Percentiles rank a stretch among this genome's conserved stretches.
Conservation (phyloP, 805 yeast genomes). For the Yarrowia hollandica region DNA sequence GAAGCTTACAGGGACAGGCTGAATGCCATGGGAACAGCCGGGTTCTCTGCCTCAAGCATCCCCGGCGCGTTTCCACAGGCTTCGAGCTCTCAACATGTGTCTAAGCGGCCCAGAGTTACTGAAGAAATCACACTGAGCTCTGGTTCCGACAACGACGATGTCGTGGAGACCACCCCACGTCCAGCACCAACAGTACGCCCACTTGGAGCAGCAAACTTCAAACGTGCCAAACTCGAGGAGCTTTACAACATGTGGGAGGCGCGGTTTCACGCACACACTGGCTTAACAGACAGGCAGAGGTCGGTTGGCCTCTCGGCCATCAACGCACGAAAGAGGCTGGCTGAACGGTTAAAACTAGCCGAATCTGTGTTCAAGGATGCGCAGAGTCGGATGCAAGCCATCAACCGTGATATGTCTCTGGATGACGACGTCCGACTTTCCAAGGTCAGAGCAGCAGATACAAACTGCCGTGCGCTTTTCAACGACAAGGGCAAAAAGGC, state of each 20-base stretch:
- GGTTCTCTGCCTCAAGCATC: not conserved
- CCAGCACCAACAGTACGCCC: too few species aligned
- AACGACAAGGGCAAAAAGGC: not conserved
- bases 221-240: conserved; percentile 1
- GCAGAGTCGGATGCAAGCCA: not conserved
- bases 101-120: not conserved
- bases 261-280: not conserved
- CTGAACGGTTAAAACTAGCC: not conserved
- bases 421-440: not conserved
- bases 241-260: not conserved
- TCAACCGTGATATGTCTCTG: not conserved
- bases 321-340: not conserved
- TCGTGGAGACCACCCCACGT: conserved; percentile 4
- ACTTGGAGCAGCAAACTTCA: too few species aligned
- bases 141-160: not conserved
- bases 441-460: not conserved
- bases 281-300: not conserved
- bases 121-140: conserved; percentile 8
- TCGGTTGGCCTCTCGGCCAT: not conserved
- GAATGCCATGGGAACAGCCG: not conserved
- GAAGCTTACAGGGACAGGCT: not conserved
- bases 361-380: not conserved
- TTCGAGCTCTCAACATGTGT: not conserved
- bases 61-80: conserved; percentile 8
- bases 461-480: not conserved